Base-by-base conservation (phyloP, 2,329 filamentous ascomycete species). In the Colletotrichum coccodes region DNA sequence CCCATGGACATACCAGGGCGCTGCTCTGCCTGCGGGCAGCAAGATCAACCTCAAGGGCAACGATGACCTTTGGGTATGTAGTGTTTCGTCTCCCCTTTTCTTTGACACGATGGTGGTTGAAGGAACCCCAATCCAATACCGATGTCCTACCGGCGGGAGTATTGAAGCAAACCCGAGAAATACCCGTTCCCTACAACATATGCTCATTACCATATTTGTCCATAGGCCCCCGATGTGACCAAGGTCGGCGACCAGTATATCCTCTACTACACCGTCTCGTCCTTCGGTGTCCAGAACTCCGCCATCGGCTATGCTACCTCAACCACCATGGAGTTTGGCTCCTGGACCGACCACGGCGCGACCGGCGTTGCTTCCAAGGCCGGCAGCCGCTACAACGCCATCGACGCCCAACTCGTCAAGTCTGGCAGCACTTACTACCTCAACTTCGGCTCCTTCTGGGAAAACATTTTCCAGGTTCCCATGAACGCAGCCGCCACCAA, bases 361-460 rank as follows among this genome's bases (percentile, higher is more conserved):
- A 85, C 84, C 0, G 87, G 89, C 11, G 79, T 91, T 67, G 80
- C 77, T 21, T 82, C 86, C 57, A 58, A 77, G 16, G 72, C 77
- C 26, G 60, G 59, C 23, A 84, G 82, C 65, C 62, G 77, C 5
- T 90, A 89, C 78, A 90, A 90, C 72, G 86, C 87, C 49, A 90
- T 94, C 73, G 92, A 90, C 73, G 78, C 81, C 3, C 88, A 87
- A 70, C 75, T 90, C 3, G 77, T 89, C 68, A 74, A 80, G 12
- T 81, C 77, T 3, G 78, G 77, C 9, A 76, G 67, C 16, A 71
- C 72, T 3, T 85, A 85, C 72, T 83, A 84, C 65, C 78, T 90
- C 75, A 88, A 83, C 68, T 93, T 92, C 71, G 91, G 91, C 28
- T 91, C 88, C 14, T 93, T 92, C 83, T 94, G 90, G 90, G 77